Percentiles rank a stretch among this genome's conserved stretches.
phyloP scores from a whole-genome alignment of 108 stramenopile genomes.

The Nannochloropsis oceanica region DNA sequence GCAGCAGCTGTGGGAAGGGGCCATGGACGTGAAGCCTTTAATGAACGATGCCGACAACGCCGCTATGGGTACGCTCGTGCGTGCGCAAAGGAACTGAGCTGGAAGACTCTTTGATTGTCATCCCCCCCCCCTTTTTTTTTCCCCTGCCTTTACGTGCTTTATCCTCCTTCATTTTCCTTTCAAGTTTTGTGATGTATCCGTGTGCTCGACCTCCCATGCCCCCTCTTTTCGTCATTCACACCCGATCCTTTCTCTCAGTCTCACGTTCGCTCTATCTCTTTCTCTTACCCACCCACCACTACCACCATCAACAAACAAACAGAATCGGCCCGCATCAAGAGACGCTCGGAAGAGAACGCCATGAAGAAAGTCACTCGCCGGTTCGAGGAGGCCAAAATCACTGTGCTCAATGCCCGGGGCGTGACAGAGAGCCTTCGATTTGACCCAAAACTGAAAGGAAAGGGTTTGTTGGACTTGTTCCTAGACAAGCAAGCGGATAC shows the following conservation, averaged over 20 bases:
- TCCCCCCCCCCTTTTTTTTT: background rate
- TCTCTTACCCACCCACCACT: background rate
- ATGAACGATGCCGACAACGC: constrained; percentile 21
- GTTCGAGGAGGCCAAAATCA: constrained; percentile 15
- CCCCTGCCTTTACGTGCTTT: background rate
- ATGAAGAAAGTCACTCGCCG: constrained; percentile 24
- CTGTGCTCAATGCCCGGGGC: constrained; percentile 16
- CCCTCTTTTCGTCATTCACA: no score
- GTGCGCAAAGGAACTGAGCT: no score
- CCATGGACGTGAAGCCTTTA: constrained; percentile 19
- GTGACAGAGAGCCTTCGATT: constrained; percentile 19
- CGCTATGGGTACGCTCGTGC: background rate
- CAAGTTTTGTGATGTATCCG: no score
- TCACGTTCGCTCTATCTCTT: background rate
- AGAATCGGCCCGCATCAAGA: background rate
- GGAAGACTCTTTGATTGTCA: no score
- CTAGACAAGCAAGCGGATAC: constrained; percentile 1
- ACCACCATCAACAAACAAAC: background rate
- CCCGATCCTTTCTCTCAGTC: background rate
- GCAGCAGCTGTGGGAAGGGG: constrained; percentile 8
- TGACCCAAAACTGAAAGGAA: constrained; percentile 30
- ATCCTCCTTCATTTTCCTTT: no score
- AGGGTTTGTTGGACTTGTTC: constrained; percentile 21
- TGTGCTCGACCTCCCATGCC: no score
- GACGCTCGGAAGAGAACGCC: constrained; percentile 9